A percentile compares a stretch with the other conserved stretches of the same genome.
phyloP scores from a whole-genome alignment of 495 filamentous ascomycete species.

The Daldinia childiae region DNA sequence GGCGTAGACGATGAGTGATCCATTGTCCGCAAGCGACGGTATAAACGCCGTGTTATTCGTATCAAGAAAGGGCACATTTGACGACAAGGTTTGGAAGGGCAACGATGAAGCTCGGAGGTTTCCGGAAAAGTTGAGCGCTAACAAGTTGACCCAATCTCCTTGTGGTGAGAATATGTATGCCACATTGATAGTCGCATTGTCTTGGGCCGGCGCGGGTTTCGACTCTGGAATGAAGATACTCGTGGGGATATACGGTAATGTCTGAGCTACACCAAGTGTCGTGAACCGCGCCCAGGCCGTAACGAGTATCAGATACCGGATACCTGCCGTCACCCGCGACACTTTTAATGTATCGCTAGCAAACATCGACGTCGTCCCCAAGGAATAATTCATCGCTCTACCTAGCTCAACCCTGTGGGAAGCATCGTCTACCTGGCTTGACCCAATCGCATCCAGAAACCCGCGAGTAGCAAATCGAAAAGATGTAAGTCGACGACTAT shows the following conservation, averaged over 20 bases:
- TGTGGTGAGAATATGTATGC: slow-evolving; percentile 69
- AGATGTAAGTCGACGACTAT: slow-evolving; percentile 18
- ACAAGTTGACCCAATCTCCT: slow-evolving; percentile 61
- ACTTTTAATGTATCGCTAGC: slow-evolving; percentile 36
- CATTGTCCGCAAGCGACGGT: slow-evolving; percentile 70
- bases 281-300: slow-evolving; percentile 28
- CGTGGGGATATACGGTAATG: slow-evolving; percentile 80
- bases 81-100: slow-evolving; percentile 64
- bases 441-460: slow-evolving; percentile 15
- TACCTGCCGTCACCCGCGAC: slow-evolving; percentile 36
- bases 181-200: slow-evolving; percentile 34
- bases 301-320: slow-evolving; percentile 36
- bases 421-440: slow-evolving; percentile 38
- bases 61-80: slow-evolving; percentile 72
- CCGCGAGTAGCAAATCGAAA: slow-evolving; percentile 22
- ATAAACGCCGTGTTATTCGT: slow-evolving; percentile 62
- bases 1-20: slow-evolving; percentile 72
- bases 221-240: slow-evolving; percentile 66
- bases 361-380: slow-evolving; percentile 42
- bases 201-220: slow-evolving; percentile 51
- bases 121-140: slow-evolving; percentile 70
- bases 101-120: slow-evolving; percentile 62
- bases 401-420: slow-evolving; percentile 36
- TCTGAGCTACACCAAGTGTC: slow-evolving; percentile 42
- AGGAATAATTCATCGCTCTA: slow-evolving; percentile 42